Base-by-base conservation (phyloP, 2,329 filamentous ascomycete genomes). In the Alternaria atra region DNA sequence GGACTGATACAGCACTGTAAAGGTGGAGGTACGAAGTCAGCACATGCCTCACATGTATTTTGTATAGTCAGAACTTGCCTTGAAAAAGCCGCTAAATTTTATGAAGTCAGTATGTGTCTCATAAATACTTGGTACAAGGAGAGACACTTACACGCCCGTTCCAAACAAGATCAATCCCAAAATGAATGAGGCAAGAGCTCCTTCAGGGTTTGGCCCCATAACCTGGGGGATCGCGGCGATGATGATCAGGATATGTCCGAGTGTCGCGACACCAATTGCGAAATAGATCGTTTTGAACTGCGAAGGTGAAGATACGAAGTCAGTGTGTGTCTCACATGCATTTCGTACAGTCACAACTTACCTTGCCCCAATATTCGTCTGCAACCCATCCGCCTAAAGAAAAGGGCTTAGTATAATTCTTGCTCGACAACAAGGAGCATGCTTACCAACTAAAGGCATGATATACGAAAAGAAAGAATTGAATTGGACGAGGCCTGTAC, bases 321-420 rank as follows among this genome's bases (percentile, higher is more conserved):
- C 27, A 29, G 27, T 29, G 8, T 8, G 8, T 29, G 27, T 1
- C 27, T 29, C 27, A 29, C 27, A 29, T 29, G 27, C 5, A 29
- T 6, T 29, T 29, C 1, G 27, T 29, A 29, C 27, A 8, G 27
- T 6, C 6, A 29, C 8, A 8, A 29, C 84, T 86, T 73, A 86
- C 87, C 67, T 86, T 85, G 44, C 87, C 86, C 43, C 86, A 78
- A 72, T 86, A 87, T 39, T 85, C 82, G 69, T 89, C 87, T 12
- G 87, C 85, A 54, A 88, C 71, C 53, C 87, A 82, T 42, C 85
- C 87, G 74, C 85, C 84, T 54, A 83, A 1, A 83, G 82, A 73
- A 81, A 81, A 84, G 75, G 82, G 85, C 71, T 20, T 3, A 79
- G 58, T 30, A 66, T 15, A n/a, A 12, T 5, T n/a, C 4, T 12